Conservation (phyloP, 2,329 filamentous ascomycete species). For the Magnaporthales sp. region DNA sequence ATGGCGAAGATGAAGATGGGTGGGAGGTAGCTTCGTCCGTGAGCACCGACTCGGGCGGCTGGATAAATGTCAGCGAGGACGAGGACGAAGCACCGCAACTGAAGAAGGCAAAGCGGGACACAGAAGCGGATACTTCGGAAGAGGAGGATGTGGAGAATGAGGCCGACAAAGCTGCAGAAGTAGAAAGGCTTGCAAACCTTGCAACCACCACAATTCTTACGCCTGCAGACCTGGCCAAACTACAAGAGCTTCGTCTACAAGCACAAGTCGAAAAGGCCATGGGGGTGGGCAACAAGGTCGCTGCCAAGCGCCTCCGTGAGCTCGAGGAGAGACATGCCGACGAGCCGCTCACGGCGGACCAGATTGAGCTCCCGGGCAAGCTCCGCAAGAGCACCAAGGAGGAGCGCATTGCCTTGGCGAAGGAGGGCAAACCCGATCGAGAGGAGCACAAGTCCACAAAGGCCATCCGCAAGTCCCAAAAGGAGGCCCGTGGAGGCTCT, state of each 20-base stretch:
- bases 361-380: conserved; percentile 80
- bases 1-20: conserved; percentile 50
- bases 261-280: conserved; percentile 61
- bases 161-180: conserved; percentile 31
- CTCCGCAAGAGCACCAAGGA: conserved; percentile 83
- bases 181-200: conserved; percentile 56
- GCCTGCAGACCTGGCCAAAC: conserved; percentile 89
- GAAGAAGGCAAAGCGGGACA: conserved; percentile 32
- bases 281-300: conserved; percentile 23
- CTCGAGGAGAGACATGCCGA: conserved; percentile 61
- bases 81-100: conserved; percentile 62
- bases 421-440: conserved; percentile 70
- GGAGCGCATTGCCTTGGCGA: conserved; percentile 75
- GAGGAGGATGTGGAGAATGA: conserved; percentile 22
- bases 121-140: conserved; percentile 16
- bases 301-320: conserved; percentile 29
- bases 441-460: conserved; percentile 79
- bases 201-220: conserved; percentile 94
- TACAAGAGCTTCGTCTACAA: conserved; percentile 74
- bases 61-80: conserved; percentile 87
- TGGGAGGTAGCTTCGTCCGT: conserved; percentile 55
- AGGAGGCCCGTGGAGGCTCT: conserved; percentile 83
- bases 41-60: conserved; percentile 69
- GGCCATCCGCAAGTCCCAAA: conserved; percentile 77
- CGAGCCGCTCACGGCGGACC: conserved; percentile 79